A percentile compares a stretch with the other conserved stretches of the same genome.
Conservation (phyloP, 129 eudicot species). For the Solidago caesia region DNA sequence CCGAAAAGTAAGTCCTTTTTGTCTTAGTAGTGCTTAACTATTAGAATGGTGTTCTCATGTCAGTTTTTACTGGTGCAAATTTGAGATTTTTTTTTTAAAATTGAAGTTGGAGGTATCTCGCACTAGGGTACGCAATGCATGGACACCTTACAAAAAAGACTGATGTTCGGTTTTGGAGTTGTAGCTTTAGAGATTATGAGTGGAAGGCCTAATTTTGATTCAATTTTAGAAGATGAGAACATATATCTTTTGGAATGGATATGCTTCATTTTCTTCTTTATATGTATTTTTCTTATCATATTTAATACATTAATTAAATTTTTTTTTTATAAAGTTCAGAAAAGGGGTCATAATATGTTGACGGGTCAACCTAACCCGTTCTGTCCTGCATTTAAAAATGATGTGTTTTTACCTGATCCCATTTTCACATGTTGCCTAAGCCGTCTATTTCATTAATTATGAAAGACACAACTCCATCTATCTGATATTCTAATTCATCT, state of each 20-base stretch:
- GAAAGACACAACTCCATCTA: no score
- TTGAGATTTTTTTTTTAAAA: no score
- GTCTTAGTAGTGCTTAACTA: no score
- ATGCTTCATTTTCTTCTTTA: conserved; percentile 14
- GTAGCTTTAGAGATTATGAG: conserved; percentile 79
- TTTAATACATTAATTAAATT: no score
- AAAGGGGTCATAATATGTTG: background rate
- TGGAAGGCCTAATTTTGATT: conserved; percentile 71
- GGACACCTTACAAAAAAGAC: conserved; percentile 93
- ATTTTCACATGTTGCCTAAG: background rate
- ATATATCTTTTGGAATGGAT: conserved; percentile 79
- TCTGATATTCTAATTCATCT: background rate
- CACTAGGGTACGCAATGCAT: conserved; percentile 88
- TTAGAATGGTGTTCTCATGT: no score
- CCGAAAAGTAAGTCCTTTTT: no score
- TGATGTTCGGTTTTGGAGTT: conserved; percentile 84
- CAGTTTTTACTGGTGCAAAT: no score
- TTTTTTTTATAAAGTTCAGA: no score
- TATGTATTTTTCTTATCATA: background rate
- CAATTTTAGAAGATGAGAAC: conserved; percentile 51
- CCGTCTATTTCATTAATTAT: no score
- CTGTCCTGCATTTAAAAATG: no score
- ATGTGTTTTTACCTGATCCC: background rate
- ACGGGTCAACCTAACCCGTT: background rate
- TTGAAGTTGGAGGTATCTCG: conserved; percentile 46